Conservation (phyloP, 2,329 filamentous ascomycete genomes). For the Cladorrhinum sp. region DNA sequence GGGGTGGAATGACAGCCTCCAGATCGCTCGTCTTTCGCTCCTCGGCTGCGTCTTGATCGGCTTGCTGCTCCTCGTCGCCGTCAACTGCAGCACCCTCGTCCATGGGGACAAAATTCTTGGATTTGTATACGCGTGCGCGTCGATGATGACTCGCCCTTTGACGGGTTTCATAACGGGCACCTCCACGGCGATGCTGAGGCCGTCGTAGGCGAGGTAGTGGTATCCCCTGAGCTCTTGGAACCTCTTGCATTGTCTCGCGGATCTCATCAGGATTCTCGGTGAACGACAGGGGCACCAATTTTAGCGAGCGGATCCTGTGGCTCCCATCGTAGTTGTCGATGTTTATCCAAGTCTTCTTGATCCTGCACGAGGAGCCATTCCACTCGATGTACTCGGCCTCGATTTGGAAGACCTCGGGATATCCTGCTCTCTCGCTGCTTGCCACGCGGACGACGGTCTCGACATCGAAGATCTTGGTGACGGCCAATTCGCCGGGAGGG, state of each 20-base stretch:
- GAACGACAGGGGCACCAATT: constrained; percentile 33
- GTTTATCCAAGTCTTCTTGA: constrained; percentile 21
- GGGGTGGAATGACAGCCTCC: background rate
- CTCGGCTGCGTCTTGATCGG: background rate
- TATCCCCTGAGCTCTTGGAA: constrained; percentile 35
- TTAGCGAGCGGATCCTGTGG: constrained; percentile 29
- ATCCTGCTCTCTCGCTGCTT: constrained; percentile 26
- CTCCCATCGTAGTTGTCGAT: constrained; percentile 31
- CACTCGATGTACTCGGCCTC: constrained; percentile 37
- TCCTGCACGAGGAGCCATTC: constrained; percentile 35
- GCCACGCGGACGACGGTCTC: constrained; percentile 37
- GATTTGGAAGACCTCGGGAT: constrained; percentile 14
- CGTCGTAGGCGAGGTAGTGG: constrained; percentile 31
- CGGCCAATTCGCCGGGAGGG: constrained; percentile 32
- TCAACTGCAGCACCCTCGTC: background rate
- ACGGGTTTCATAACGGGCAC: constrained; percentile 6
- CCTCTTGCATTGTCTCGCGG: constrained; percentile 28
- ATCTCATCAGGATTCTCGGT: constrained; percentile 24
- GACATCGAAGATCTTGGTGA: constrained; percentile 33
- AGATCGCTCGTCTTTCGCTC: background rate
- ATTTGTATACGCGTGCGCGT: constrained; percentile 37
- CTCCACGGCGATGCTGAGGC: constrained; percentile 31
- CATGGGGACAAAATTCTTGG: constrained; percentile 27
- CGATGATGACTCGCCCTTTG: constrained; percentile 34
- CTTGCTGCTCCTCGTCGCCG: background rate